Base-by-base conservation (phyloP, 164 flowering plant genomes). In the Nymphaea colorata region DNA sequence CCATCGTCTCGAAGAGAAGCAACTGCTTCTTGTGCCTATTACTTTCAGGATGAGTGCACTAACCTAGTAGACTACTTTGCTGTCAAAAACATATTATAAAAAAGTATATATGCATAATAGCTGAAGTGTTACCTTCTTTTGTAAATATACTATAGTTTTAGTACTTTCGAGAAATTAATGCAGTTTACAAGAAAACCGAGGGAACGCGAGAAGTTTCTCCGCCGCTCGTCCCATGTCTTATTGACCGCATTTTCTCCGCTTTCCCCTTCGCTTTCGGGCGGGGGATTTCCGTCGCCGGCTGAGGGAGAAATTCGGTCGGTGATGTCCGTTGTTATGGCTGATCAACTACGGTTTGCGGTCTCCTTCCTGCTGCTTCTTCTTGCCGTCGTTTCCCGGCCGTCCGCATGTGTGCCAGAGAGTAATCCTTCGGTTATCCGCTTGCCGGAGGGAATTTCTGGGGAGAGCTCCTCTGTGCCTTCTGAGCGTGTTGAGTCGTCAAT, bases 401-500 rank as follows among this genome's bases (percentile, higher is more conserved):
- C 74, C 6, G 7, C 36, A 12, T 69, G 60, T 12, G 41, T 44
- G 4, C 67, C 72, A 5, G 68, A 72, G 53, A 25, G 36, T 12
- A 70, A 43, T 18, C 17, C 12, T 3, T 47, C 62, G 3, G 44
- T 42, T 12, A 66, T 76, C 64, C 73, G 68, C 8, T 62, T 72
- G 42, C 76, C 78, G 2, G 6, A 70, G 61, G 79, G 70, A 6
- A 63, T 7, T 36, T 3, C 3, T 47, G 44, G 43, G 51, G 71
- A 66, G 36, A 41, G 41, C 5, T 51, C 57, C 57, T 51, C 57
- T 15, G 57, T 51, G 8, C 57, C 14, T 67, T 69, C 63, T 76
- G 85, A 73, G 18, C 66, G 6, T 47, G 71, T 57, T 7, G 68
- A 8, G 42, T 51, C 42, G 64, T 55, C 82, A 17, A 42, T 57